Percentiles rank a stretch among this genome's conserved stretches.
Evolutionary conservation across 495 filamentous ascomycete genomes (phyloP).

Genomic region (Penicillium chermesinum): DNA sequence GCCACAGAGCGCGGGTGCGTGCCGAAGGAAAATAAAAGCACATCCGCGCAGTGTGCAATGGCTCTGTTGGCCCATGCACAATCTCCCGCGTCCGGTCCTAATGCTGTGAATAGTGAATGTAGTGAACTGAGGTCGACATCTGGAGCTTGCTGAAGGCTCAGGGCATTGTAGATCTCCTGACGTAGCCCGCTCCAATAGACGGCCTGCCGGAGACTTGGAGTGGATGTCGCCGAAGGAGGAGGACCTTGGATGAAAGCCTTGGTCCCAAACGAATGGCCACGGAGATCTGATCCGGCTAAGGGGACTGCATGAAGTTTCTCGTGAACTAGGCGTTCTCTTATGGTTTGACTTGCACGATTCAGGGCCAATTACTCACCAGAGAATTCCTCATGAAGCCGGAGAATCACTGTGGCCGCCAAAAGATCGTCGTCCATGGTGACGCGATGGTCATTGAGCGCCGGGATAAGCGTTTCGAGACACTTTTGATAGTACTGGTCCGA

Average conservation of each 20-base stretch:
- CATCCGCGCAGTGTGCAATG: conserved; percentile 24
- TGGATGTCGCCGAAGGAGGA: conserved; percentile 15
- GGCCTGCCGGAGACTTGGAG: conserved; percentile 21
- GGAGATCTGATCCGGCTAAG: conserved; percentile 25
- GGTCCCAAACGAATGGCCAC: conserved; percentile 24
- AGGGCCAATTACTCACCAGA: conserved; percentile 40
- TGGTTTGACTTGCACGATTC: not conserved
- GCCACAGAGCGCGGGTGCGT: conserved; percentile 10
- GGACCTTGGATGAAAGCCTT: conserved; percentile 23
- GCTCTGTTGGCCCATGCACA: conserved; percentile 25
- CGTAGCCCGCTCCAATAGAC: conserved; percentile 26
- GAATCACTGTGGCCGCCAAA: conserved; percentile 56
- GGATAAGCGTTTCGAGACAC: conserved; percentile 47
- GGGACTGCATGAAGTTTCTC: conserved; percentile 11
- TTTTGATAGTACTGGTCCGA: conserved; percentile 46
- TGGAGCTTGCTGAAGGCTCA: conserved; percentile 23
- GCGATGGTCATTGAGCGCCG: conserved; percentile 41
- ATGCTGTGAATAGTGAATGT: conserved; percentile 15
- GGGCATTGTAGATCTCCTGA: conserved; percentile 23
- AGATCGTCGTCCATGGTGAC: conserved; percentile 50
- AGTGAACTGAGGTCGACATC: conserved; percentile 22
- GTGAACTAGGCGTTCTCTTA: not conserved
- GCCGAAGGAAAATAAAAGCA: conserved; percentile 22
- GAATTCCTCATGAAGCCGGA: conserved; percentile 58
- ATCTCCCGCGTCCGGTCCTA: conserved; percentile 17